Evolutionary conservation across 2,329 filamentous ascomycete genomes (phyloP), one percentile per base, ranked within the genome.

Genomic region (Hypomyces perniciosus): DNA sequence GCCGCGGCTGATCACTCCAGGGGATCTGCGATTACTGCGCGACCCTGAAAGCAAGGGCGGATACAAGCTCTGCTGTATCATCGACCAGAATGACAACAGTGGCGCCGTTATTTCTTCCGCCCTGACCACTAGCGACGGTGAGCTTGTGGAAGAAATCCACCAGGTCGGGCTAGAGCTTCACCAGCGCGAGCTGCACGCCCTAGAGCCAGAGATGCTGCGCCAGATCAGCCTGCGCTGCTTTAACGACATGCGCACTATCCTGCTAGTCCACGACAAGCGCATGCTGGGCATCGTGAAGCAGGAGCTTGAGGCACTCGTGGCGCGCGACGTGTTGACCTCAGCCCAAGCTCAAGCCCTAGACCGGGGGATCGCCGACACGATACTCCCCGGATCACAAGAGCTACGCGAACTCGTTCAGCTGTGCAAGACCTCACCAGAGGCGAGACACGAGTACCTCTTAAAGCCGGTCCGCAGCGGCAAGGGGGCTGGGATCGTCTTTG

Each of bases 181-280:
- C 35, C 70, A 72, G 39, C 61, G 61, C 0, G 70, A 73, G 55
- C 55, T 73, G 0, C 46, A 62, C 1, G 59, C 56, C 0, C 30
- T 73, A 2, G 56, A 60, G 0, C 57, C 59, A 0, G 60, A 67
- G 13, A 56, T 71, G 5, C 53, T 70, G 6, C 65, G 63, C 0
- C 63, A 72, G 40, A 31, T 73, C 26, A 63, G 64, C 34, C 56
- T 70, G 1, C 59, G 65, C 7, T 71, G 70, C 46, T 66, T 71
- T 48, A 73, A 73, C 39, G 69, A 73, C 49, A 58, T 72, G 55
- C 64, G 69, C 0, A 73, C 69, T 0, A 59, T 73, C 5, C 55
- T 72, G 8, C 54, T 73, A 1, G 64, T 69, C 1, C 71, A 73
- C 50, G 71, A 73, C 55, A 73, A 73, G 52, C 65, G 71, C 3